Base-by-base conservation (phyloP, 345 rosid species). In the Orychophragmus violaceus region DNA sequence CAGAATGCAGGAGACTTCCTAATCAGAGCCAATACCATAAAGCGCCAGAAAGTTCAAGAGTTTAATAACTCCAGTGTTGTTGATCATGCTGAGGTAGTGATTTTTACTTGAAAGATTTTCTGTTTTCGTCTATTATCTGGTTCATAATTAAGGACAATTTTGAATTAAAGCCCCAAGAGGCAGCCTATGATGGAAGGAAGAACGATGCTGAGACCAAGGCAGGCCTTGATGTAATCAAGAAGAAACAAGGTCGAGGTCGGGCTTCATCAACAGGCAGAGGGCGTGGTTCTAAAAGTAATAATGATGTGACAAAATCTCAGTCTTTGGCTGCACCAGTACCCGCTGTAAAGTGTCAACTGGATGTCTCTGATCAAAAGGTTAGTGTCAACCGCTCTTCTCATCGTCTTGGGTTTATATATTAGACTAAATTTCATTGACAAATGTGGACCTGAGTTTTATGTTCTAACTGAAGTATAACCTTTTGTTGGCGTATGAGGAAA, bases 241-340 rank as follows among this genome's bases (percentile, higher is more conserved):
- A 83, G 80, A 95, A 85, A 71, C 89, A 81, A 57, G 84, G 90
- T 72, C 99, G 96, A 49, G 95, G 96, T 37, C 86, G 96, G 66
- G 94, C 81, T 19, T 82, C 94, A 65, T 64, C 64, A 66, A 75
- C 89, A 42, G 75, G 91, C 14, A 84, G 97, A 81, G 96, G 95
- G 8, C 96, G 96, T 70, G 91, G 91, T 76, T 84, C 91, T 63
- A 87, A 80, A 79, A 68, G 72, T 68, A 89, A 77, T 66, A 91
- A 82, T 59, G 96, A 82, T 42, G 70, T 41, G 16, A 68, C 52
- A 1, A 84, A 78, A 72, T 77, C 76, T 53, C 97, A 82, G 74
- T 36, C 45, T 32, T 78, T 86, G 62, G 49, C 76, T 64, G 75
- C 87, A 39, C 64, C 82, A 18, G 76, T 76, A 37, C 52, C 81